phyloP scores from a whole-genome alignment of 2,329 filamentous ascomycete genomes.

The Fusarium compactum region DNA sequence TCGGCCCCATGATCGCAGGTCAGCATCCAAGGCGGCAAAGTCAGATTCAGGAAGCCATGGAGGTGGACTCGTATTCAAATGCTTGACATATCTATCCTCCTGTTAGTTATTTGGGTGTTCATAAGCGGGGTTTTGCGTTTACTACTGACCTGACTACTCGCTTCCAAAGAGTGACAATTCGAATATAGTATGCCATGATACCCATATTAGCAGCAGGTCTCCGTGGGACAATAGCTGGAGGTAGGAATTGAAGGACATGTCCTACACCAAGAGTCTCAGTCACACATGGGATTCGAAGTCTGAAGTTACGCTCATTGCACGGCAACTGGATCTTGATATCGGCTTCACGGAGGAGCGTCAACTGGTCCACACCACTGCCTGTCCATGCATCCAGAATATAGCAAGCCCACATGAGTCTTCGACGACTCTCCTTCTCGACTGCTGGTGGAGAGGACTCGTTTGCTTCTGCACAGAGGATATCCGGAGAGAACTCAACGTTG shows the following conservation, averaged over 20 bases:
- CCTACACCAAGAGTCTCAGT: constrained; percentile 57
- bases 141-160: constrained; percentile 52
- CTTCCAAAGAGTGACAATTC: constrained; percentile 57
- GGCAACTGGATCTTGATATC: constrained; percentile 58
- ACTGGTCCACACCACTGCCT: constrained; percentile 55
- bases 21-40: constrained; percentile 56
- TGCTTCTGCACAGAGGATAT: constrained; percentile 54
- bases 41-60: constrained; percentile 60
- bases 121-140: neutral
- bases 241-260: constrained; percentile 56
- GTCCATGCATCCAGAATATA: constrained; percentile 58
- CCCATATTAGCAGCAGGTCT: constrained; percentile 58
- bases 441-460: constrained; percentile 50
- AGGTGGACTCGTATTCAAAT: constrained; percentile 54
- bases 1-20: constrained; percentile 56
- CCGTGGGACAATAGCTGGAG: constrained; percentile 55
- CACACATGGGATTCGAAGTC: constrained; percentile 56
- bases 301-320: constrained; percentile 56
- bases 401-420: constrained; percentile 58
- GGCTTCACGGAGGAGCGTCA: constrained; percentile 55
- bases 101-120: constrained; percentile 15
- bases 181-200: constrained; percentile 59
- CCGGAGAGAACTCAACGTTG: constrained; percentile 53
- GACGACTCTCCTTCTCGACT: constrained; percentile 54
- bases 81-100: constrained; percentile 56